Evolutionary conservation across 768 basidiomycete species (phyloP).

Genomic region (Amanita muscaria): DNA sequence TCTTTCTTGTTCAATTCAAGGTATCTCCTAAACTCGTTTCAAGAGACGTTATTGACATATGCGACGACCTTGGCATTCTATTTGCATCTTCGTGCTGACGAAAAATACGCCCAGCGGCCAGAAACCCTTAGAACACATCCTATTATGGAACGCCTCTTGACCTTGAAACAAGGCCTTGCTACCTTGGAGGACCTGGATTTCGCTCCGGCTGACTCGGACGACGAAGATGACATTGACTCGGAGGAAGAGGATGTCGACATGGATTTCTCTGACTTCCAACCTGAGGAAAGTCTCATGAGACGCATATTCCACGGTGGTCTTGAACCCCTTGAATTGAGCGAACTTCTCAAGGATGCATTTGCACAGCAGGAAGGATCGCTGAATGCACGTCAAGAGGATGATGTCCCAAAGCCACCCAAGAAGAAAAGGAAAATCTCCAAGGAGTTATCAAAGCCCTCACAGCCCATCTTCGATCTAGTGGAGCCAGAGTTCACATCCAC

Average conservation of each 20-base stretch:
- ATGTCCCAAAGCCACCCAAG: slow-evolving; percentile 35
- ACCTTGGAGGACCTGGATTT: slow-evolving; percentile 86
- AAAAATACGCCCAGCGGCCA: slow-evolving; percentile 53
- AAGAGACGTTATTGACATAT: slow-evolving; percentile 82
- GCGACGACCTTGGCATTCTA: slow-evolving; percentile 89
- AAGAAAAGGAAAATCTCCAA: slow-evolving; percentile 48
- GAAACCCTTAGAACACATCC: slow-evolving; percentile 61
- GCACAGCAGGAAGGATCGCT: not conserved
- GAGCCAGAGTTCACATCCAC: slow-evolving; percentile 65
- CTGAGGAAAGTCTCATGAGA: not conserved
- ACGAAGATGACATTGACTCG: slow-evolving; percentile 36
- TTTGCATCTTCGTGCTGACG: slow-evolving; percentile 70
- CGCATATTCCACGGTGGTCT: not conserved
- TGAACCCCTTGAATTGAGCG: slow-evolving; percentile 42
- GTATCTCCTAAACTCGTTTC: not conserved
- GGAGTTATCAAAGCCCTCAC: slow-evolving; percentile 10
- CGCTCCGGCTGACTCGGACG: slow-evolving; percentile 38
- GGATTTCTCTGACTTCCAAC: slow-evolving; percentile 19
- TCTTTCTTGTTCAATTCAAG: slow-evolving; percentile 9
- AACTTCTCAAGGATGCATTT: slow-evolving; percentile 47
- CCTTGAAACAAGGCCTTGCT: slow-evolving; percentile 72
- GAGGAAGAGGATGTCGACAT: slow-evolving; percentile 19
- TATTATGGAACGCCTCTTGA: slow-evolving; percentile 66
- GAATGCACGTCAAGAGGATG: not conserved
- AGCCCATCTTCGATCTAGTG: slow-evolving; percentile 61